Evolutionary conservation across 495 filamentous ascomycete genomes (phyloP), one percentile per base, ranked within the genome.

Genomic region (Letharia columbiana): DNA sequence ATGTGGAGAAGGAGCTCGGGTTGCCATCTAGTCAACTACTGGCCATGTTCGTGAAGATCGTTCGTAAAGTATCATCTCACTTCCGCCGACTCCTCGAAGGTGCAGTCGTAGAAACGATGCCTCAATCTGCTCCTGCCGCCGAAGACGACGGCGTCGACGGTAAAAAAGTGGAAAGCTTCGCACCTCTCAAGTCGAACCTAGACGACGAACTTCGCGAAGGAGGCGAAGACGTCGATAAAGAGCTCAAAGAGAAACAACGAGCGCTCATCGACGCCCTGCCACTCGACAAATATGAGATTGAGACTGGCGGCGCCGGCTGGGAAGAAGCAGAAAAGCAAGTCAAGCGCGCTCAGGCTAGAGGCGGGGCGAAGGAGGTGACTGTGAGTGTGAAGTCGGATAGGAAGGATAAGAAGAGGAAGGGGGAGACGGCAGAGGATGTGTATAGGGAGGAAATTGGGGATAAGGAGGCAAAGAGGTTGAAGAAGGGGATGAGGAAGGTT

Each of bases 11-110:
- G 64, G 93, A 99, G 72, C 75, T 96, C 6, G 82, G 78, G 28
- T 73, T 96, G 0, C 84, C 86, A 4, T 80, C 83, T 13, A 89
- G 87, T 33, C 94, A 98, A 76, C 80, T 96, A 4, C 80, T 99
- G 39, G 91, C 93, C 40, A 96, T 98, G 86, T 96, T 98, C 78
- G 89, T 97, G 71, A 98, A 97, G 79, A 88, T 94, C 69, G 81
- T 98, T 70, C 83, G 93, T 40, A 98, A 96, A 77, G 81, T 96
- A 42, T 87, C 89, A 0, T 81, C 83, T 18, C 82, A 89, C 70
- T 91, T 99, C 78, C 83, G 86, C 35, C 74, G 78, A 37, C 69
- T 98, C n/a, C 78, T 96, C 23, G 85, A 90, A 66, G 86, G 83
- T 45, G 89, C 88, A 0, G 85, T 92, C 39, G 87, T 82, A 59